Evolutionary conservation across 1,284 basidiomycete species (phyloP), one percentile per base, ranked within the genome.

Genomic region (Apiotrichum brassicae): DNA sequence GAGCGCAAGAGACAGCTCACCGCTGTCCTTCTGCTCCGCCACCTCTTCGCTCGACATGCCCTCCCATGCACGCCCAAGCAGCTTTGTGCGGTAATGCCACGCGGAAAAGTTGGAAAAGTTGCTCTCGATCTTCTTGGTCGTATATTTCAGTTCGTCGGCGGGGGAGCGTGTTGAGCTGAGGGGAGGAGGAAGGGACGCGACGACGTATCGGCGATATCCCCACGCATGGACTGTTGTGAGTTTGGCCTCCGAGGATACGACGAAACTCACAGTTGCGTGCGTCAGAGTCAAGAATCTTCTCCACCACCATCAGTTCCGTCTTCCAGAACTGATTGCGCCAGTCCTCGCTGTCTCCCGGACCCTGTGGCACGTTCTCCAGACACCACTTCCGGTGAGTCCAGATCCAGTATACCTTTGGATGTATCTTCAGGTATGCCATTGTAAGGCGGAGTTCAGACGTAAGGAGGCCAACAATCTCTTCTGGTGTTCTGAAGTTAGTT

Each of bases 21-120:
- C 87, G 66, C 82, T 76, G 61, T 86, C 82, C 62, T 81, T 81
- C 24, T 79, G 80, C 58, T 76, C 73, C 13, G 62, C 58, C 32
- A 77, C 75, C 53, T 82, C 77, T 16, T 81, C 67, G 42, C 77
- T 74, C 2, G 79, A 78, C 28, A 66, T 20, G n/a, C 73, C 70
- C 4, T 76, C 76, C 88, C 88, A 93, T 6, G 89, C 64, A 4
- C 77, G 78, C 0, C 78, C 72, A 16, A 91, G 76, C 1, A 93
- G 77, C 70, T 94, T 93, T 2, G 90, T 87, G 23, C 95, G 82
- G 60, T 94, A 91, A 71, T 99, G 95, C 95, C 95, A 99, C 16
- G 95, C 95, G 51, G 89, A 94, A 69, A 97, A 98, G 70, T 99
- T 98, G 41, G 88, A 93, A 66, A 98, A 95, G 69, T 90, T 97